These are phyloP conservation scores for Debaryomyces prosopidis DNA, from an alignment of 805 yeast genomes.

Conservation along the genomic window DNA sequence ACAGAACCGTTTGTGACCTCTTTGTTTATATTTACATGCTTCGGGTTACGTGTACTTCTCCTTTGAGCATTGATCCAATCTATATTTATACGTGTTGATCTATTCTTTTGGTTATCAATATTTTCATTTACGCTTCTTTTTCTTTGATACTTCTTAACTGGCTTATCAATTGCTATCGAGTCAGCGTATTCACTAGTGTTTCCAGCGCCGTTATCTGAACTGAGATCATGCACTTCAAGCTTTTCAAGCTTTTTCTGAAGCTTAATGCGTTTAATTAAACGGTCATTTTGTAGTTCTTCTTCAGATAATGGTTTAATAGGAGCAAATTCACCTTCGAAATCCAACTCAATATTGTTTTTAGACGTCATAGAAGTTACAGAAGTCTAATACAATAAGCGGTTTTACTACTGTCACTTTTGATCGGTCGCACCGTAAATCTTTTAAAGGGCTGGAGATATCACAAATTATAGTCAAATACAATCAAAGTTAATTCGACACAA, in stretches of 20 bases:
- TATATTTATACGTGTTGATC: too few relatives aligned
- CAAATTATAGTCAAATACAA: too few relatives aligned
- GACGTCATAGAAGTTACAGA: background rate
- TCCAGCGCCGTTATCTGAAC: background rate
- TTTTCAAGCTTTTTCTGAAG: conserved; percentile 8
- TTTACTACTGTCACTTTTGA: background rate
- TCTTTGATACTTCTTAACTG: background rate
- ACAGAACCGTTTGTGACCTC: background rate
- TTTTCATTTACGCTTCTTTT: background rate
- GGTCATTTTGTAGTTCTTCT: conserved; percentile 18
- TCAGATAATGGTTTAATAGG: conserved; percentile 24
- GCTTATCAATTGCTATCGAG: background rate
- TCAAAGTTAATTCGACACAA: background rate
- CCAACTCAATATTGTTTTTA: conserved; percentile 13
- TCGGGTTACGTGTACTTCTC: background rate
- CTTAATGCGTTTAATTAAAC: conserved; percentile 18
- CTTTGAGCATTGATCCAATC: background rate
- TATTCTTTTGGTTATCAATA: too few relatives aligned
- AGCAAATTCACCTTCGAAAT: conserved; percentile 31
- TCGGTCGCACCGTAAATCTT: background rate
- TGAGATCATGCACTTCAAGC: conserved; percentile 4
- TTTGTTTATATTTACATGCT: background rate
- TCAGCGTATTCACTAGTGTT: background rate
- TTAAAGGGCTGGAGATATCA: too few relatives aligned
- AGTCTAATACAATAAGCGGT: background rate